Evolutionary conservation across 257 asterid genomes (phyloP), one percentile per base, ranked within the genome.

Genomic region (Solanum habrochaites): DNA sequence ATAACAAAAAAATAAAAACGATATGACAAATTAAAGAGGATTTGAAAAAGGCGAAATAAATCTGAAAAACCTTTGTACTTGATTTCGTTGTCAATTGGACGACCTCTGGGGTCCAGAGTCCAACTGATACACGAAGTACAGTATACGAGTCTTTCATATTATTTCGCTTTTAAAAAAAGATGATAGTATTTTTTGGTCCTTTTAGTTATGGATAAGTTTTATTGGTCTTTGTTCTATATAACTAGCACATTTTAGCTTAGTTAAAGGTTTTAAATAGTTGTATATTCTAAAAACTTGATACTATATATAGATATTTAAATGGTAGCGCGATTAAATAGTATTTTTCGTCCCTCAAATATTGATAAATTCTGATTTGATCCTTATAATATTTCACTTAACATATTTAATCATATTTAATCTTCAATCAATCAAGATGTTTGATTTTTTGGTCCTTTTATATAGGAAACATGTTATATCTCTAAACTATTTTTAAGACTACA

Each of bases 61-160:
- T 4, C 25, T 0, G 0, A 0, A 35, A 56, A 20, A 56, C 25
- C 0, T 20, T 6, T 56, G 64, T 56, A 1, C 25, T 56, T 20
- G 11, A 11, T 7, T 56, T 20, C 25, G 1, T 56, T 56, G 2
- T 56, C 5, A 56, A n/a, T 56, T 20, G 64, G 25, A 56, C 25
- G n/a, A 56, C 64, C n/a, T 52, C 11, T 3, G 0, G n/a, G 23
- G 60, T 52, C 4, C 10, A 56, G 11, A 0, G 11, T 56, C 14
- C 64, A 56, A 56, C n/a, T 56, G 5, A 18, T 1, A 2, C 20
- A 56, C 11, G 1, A 1, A 56, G 1, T 52, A 0, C 20, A 18
- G 11, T 18, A 52, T 11, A 52, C 3, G 4, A 52, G 11, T 52
- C n/a, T 52, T 18, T 1, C 2, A 52, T 4, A 0, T 52, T 2